These are phyloP conservation scores for Termitomyces heimii DNA, from an alignment of 768 basidiomycete genomes.

Conservation along the genomic window DNA sequence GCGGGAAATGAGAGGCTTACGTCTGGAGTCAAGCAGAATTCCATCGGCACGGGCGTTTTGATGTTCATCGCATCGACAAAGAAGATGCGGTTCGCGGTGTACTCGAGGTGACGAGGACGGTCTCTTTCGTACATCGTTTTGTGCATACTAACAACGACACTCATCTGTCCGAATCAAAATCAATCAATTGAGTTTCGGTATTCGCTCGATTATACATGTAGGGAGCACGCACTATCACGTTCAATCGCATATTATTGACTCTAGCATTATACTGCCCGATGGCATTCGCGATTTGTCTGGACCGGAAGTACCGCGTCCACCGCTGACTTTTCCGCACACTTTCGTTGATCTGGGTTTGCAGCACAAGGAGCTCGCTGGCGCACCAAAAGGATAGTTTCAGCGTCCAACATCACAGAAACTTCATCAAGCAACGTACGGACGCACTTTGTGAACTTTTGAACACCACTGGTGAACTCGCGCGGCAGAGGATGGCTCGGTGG, in stretches of 20 bases:
- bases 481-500: neutral
- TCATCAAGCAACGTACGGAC: neutral
- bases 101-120: neutral
- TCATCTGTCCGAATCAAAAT: neutral
- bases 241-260: neutral
- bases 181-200: neutral
- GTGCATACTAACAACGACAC: neutral
- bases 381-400: neutral
- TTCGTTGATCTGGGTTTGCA: neutral
- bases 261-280: neutral
- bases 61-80: neutral
- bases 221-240: neutral
- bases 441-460: neutral
- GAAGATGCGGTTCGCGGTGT: neutral
- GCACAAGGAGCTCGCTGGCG: neutral
- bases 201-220: neutral
- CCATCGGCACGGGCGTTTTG: neutral
- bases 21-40: neutral
- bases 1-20: neutral
- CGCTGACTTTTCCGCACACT: neutral
- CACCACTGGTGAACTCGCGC: neutral
- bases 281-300: neutral
- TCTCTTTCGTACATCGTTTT: neutral
- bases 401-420: neutral
- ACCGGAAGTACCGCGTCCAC: neutral